A percentile compares a stretch with the other conserved stretches of the same genome.
Conservation (phyloP, 2,329 filamentous ascomycete species). For the Neonectria magnoliae region DNA sequence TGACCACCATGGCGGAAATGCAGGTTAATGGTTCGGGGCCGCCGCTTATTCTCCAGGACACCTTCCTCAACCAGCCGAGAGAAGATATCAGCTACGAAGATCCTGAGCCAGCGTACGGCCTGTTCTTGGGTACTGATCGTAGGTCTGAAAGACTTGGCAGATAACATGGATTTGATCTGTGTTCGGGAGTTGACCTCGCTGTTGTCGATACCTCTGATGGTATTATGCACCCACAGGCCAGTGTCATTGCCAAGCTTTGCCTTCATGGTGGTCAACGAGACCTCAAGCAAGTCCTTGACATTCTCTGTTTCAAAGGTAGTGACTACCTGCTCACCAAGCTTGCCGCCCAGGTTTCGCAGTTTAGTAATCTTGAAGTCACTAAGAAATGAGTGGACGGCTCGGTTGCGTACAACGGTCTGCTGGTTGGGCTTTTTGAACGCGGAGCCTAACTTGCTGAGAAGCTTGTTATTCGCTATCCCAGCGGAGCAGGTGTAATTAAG, state of each 20-base stretch:
- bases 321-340: conserved; percentile 87
- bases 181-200: conserved; percentile 92
- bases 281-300: conserved; percentile 77
- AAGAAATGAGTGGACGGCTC: conserved; percentile 82
- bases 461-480: conserved; percentile 90
- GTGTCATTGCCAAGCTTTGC: conserved; percentile 84
- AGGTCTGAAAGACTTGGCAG: conserved; percentile 93
- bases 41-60: conserved; percentile 84
- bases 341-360: conserved; percentile 93
- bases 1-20: conserved; percentile 81
- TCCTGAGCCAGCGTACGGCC: conserved; percentile 84
- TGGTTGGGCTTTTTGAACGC: conserved; percentile 92
- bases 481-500: conserved; percentile 92
- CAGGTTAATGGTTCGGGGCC: conserved; percentile 86
- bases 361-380: conserved; percentile 91
- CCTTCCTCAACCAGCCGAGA: conserved; percentile 90
- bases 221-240: conserved; percentile 84
- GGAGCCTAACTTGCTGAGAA: conserved; percentile 93
- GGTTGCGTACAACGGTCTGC: conserved; percentile 92
- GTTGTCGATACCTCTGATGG: conserved; percentile 84
- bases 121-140: conserved; percentile 82
- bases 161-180: conserved; percentile 97
- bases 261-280: conserved; percentile 80
- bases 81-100: conserved; percentile 92
- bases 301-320: conserved; percentile 83